Percentiles rank a stretch among this genome's conserved stretches.
Evolutionary conservation across 257 asterid species (phyloP).

Genomic region (Eucommia ulmoides): DNA sequence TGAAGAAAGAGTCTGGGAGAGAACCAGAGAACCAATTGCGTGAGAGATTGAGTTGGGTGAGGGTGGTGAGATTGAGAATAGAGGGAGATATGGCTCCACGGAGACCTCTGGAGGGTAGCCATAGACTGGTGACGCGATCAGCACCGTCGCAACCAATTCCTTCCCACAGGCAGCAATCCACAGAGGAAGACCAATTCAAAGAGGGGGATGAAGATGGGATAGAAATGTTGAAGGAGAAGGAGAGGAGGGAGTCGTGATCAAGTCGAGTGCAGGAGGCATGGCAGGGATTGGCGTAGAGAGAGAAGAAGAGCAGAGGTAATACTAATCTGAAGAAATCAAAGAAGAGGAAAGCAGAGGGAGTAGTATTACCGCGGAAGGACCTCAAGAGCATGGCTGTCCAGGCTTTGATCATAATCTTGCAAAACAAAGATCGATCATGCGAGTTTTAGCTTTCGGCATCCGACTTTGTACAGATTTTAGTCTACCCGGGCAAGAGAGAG

Average conservation of each 20-base stretch:
- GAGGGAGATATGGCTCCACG: slow-evolving; percentile 35
- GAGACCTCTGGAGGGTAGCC: slow-evolving; percentile 60
- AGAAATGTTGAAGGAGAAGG: slow-evolving; percentile 28
- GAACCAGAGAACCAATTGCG: slow-evolving; percentile 46
- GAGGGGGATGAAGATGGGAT: slow-evolving; percentile 38
- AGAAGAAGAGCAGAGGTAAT: slow-evolving; percentile 5
- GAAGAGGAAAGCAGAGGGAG: slow-evolving; percentile 12
- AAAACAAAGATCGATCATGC: slow-evolving; percentile 31
- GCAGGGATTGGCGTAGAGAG: slow-evolving; percentile 22
- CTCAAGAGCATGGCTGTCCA: slow-evolving; percentile 40
- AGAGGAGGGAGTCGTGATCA: slow-evolving; percentile 39
- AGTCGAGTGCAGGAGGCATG: slow-evolving; percentile 35
- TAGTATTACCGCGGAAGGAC: slow-evolving; percentile 11
- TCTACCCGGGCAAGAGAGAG: slow-evolving; percentile 12
- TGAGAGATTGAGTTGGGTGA: slow-evolving; percentile 50
- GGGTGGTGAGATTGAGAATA: slow-evolving; percentile 39
- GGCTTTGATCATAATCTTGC: slow-evolving; percentile 29
- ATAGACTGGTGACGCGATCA: slow-evolving; percentile 39
- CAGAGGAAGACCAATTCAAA: slow-evolving; percentile 42
- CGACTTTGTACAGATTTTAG: slow-evolving; percentile 41
- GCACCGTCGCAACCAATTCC: slow-evolving; percentile 57
- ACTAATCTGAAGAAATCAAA: slow-evolving; percentile 15
- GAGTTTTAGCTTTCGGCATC: slow-evolving; percentile 25
- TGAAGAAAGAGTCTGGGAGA: slow-evolving; percentile 46
- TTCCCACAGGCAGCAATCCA: slow-evolving; percentile 84